These are phyloP conservation scores for Melampsora abietis-canadensis DNA, from an alignment of 1,284 basidiomycete species.

Conservation along the genomic window DNA sequence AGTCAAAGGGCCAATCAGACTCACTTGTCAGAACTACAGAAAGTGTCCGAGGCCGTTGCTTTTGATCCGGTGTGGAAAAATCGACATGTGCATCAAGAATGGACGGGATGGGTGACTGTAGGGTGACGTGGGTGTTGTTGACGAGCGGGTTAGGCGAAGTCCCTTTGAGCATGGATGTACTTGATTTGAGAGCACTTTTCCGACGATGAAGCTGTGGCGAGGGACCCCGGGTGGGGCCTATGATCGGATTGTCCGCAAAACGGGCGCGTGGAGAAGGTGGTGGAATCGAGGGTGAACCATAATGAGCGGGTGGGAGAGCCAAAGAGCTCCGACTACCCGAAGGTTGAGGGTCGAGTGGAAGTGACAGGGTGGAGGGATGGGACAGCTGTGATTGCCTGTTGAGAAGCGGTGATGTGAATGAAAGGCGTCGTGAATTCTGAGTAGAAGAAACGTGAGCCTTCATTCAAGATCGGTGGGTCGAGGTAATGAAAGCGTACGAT, in stretches of 20 bases:
- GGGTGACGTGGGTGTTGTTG: not conserved
- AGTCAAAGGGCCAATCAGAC: not conserved
- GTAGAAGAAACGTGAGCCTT: conserved; percentile 7
- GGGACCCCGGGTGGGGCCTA: conserved; percentile 28
- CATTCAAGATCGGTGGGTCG: not conserved
- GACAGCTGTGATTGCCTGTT: not conserved
- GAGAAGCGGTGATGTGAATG: not conserved
- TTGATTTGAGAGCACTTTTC: conserved; percentile 39
- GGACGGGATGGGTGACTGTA: not conserved
- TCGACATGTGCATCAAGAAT: not conserved
- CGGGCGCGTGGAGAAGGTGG: conserved; percentile 24
- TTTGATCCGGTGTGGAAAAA: conserved; percentile 7
- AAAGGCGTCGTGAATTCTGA: not conserved
- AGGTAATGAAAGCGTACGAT: not conserved
- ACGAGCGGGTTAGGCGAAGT: not conserved
- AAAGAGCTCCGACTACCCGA: not conserved
- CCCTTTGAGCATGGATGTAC: not conserved
- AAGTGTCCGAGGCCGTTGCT: not conserved
- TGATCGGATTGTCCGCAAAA: conserved; percentile 41
- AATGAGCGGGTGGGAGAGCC: not conserved
- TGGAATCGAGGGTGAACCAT: not conserved
- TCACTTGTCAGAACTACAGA: not conserved
- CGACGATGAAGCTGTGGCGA: conserved; percentile 21
- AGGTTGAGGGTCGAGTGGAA: not conserved
- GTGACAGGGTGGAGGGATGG: not conserved